Conservation (phyloP, 2,329 filamentous ascomycete species). For the Diaporthe humulicola region DNA sequence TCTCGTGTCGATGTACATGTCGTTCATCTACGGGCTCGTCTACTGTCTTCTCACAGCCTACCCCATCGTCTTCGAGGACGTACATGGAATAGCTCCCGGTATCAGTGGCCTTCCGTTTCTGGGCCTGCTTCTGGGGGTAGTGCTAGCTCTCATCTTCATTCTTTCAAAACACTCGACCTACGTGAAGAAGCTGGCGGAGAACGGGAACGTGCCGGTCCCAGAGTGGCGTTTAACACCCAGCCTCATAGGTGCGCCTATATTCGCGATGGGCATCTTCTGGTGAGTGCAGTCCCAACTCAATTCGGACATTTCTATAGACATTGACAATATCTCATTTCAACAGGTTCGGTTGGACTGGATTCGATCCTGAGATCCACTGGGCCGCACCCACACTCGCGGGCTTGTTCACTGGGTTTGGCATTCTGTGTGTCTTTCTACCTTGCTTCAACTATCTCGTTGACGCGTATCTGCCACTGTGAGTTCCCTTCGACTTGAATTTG, state of each 20-base stretch:
- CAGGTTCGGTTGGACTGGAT: slow-evolving; percentile 43
- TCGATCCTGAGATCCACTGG: slow-evolving; percentile 41
- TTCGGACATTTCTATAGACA: no score
- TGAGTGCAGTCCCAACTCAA: slow-evolving; percentile 11
- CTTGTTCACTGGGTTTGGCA: slow-evolving; percentile 43
- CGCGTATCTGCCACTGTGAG: slow-evolving; percentile 54
- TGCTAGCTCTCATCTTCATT: slow-evolving; percentile 42
- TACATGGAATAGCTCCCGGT: slow-evolving; percentile 47
- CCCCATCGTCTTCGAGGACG: slow-evolving; percentile 45
- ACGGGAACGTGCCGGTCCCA: slow-evolving; percentile 41
- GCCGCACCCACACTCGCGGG: slow-evolving; percentile 41
- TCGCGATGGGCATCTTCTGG: slow-evolving; percentile 53
- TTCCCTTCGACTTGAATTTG: slow-evolving; percentile 28
- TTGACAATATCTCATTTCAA: background rate
- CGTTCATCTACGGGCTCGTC: slow-evolving; percentile 38
- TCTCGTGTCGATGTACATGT: slow-evolving; percentile 51
- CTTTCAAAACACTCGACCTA: slow-evolving; percentile 47
- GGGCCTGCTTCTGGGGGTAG: slow-evolving; percentile 44
- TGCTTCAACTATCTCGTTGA: slow-evolving; percentile 52
- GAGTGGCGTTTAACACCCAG: slow-evolving; percentile 43
- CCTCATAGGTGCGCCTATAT: slow-evolving; percentile 46
- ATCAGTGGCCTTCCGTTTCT: slow-evolving; percentile 49
- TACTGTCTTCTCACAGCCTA: slow-evolving; percentile 37
- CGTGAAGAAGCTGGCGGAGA: slow-evolving; percentile 39
- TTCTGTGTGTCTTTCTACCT: slow-evolving; percentile 44